A percentile compares a stretch with the other conserved stretches of the same genome.
Conservation (phyloP, 169 alveolate species). For the Eimeria praecox region DNA sequence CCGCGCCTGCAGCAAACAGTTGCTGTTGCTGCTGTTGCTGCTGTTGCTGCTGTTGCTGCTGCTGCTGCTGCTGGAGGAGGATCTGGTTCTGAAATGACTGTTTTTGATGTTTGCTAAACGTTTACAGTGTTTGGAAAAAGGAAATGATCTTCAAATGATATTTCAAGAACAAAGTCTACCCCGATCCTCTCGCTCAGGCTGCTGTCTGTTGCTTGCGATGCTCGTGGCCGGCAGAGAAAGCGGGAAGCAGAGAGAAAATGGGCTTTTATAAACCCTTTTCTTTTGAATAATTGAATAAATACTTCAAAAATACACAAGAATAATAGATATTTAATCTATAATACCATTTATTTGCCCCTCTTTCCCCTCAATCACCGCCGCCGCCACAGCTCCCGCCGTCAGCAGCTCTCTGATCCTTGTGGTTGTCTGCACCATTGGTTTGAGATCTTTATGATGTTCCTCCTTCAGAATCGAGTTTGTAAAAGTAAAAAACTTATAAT, state of each 20-base stretch:
- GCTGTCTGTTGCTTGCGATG: not conserved
- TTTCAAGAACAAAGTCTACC: not conserved
- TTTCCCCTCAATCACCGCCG: not conserved
- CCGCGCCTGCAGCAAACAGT: too few relatives aligned
- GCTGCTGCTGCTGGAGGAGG: slow-evolving; percentile 7
- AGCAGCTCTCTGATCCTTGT: not conserved
- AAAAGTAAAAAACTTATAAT: too few relatives aligned
- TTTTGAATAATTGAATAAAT: not conserved
- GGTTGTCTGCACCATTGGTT: not conserved
- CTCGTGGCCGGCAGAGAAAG: not conserved
- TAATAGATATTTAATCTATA: too few relatives aligned
- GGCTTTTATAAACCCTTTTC: not conserved
- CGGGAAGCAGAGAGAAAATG: not conserved
- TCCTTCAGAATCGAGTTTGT: not conserved
- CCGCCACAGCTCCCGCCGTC: not conserved
- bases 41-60: slow-evolving; percentile 14
- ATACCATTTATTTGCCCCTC: too few relatives aligned
- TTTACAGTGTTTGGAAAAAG: not conserved
- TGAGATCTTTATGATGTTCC: too few relatives aligned
- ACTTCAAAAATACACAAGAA: too few relatives aligned
- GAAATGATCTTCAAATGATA: not conserved
- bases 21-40: not conserved
- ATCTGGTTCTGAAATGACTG: not conserved
- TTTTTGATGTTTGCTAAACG: not conserved
- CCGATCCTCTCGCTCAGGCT: too few relatives aligned